Evolutionary conservation across 2,329 filamentous ascomycete species (phyloP), one percentile per base, ranked within the genome.

Genomic region (Lachnellula arida): DNA sequence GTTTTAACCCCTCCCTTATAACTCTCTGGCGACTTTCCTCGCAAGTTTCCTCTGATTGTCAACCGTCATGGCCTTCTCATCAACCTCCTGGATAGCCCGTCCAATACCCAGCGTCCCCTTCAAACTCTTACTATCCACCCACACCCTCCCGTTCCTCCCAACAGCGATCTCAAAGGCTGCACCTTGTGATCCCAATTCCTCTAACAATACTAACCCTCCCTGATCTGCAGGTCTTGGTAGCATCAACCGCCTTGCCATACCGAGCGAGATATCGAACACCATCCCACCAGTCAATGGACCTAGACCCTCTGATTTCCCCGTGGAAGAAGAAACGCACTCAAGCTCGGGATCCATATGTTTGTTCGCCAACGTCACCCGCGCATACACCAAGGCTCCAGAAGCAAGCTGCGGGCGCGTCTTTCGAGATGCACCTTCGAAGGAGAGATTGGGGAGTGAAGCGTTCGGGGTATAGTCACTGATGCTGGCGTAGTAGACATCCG

Each of bases 161-260:
- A 96, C 89, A 0, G 93, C 93, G 57, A 95, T 89, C 77, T 99
- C 94, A 71, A 97, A 99, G 19, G 88, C 85, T 14, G 96, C 73
- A 53, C 90, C 93, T 56, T 86, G 85, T 3, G 69, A 72, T 3
- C 87, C 92, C 14, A 97, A 75, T 68, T 91, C 88, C 60, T 96
- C 89, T 55, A 97, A 73, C 25, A 97, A 80, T 3, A 85, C 81
- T 7, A 96, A 72, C 22, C 81, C 82, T 15, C 86, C 87, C 51
- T 81, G 78, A 51, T 82, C 79, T 14, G 76, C 77, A 43, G 80
- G 79, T 65, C 81, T 82, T 49, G 81, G 78, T 74, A 83, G 80
- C 73, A 97, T 79, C 60, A 96, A 73, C 52, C 92, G 79, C 53
- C 91, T 81, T n/a, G 92, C 87, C 79, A 97, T 89, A 2, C 85